Base-by-base conservation (phyloP, 2,329 filamentous ascomycete genomes). In the Penicillium sp. region DNA sequence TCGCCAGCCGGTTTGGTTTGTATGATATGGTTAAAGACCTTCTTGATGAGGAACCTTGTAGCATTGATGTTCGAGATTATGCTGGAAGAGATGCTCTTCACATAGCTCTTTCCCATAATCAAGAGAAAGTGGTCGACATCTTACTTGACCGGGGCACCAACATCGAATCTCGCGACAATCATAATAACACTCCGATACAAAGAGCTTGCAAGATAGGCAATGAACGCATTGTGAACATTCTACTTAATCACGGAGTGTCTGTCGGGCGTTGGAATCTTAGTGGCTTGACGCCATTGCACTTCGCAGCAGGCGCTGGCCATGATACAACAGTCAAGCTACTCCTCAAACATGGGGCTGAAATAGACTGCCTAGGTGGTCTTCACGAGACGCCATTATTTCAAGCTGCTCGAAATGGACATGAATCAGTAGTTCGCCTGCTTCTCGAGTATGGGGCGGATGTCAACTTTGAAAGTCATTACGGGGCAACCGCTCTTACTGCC, bases 101-200 rank as follows among this genome's bases (percentile, higher is more conserved):
- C 49, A 45, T 54, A 28, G 58, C 58, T 13, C 54, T 45, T 8
- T n/a, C 43, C 11, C 14, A 33, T 1, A 45, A 45, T 26, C 51
- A 61, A 5, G n/a, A 16, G 14, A 38, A 25, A 4, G 46, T 53
- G n/a, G 49, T 60, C 6, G 28, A 62, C 30, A 25, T 59, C 16
- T 46, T 61, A 16, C 37, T 65, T 22, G 51, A 55, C 13, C 38
- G 43, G 11, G 57, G 54, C 16, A 58, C 60, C 22, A 43, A 58
- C 35, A 28, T 58, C 19, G 25, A 64, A 14, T 48, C 28, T 7
- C 19, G 28, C 33, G 54, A 61, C 28, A 42, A 19, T 11, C 3
- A 4, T 2, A 19, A 11, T 10, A n/a, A 42, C 4, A 22, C 40
- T 22, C 40, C n/a, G 40, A 22, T 42, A 19, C 40, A 42, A 7